phyloP scores from a whole-genome alignment of 2,329 filamentous ascomycete species.

The Beauveria varroae region DNA sequence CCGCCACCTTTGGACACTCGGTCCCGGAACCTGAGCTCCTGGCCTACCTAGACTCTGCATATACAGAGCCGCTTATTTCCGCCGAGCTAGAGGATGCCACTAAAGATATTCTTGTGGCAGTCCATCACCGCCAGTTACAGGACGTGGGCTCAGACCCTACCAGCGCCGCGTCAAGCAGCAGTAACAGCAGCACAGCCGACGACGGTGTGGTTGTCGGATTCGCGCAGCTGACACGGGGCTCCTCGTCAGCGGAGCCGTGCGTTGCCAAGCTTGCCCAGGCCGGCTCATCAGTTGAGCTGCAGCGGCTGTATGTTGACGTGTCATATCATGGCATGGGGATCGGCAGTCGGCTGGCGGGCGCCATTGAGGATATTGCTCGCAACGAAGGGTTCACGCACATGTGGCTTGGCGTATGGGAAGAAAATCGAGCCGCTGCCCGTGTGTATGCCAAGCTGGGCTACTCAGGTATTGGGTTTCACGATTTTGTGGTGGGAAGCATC shows the following conservation, averaged over 20 bases:
- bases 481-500: conserved; percentile 33
- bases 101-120: conserved; percentile 22
- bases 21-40: conserved; percentile 28
- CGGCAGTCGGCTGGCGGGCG: conserved; percentile 25
- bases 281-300: conserved; percentile 27
- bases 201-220: conserved; percentile 29
- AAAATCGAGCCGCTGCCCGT: conserved; percentile 30
- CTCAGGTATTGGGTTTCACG: conserved; percentile 29
- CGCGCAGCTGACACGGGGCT: conserved; percentile 29
- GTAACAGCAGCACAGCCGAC: background rate
- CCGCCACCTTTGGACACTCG: conserved; percentile 34
- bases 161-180: background rate
- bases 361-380: conserved; percentile 26
- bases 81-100: conserved; percentile 18
- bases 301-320: conserved; percentile 34
- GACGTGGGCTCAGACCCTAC: background rate
- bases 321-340: conserved; percentile 30
- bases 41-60: conserved; percentile 30
- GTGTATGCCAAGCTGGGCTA: conserved; percentile 36
- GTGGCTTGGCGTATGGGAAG: conserved; percentile 42
- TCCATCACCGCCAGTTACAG: background rate
- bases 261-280: conserved; percentile 21
- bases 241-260: conserved; percentile 27
- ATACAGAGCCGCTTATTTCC: conserved; percentile 25
- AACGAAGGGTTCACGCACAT: conserved; percentile 29